Evolutionary conservation across 139 green algal species (phyloP), one percentile per base, ranked within the genome.

Genomic region (Spirogloea muscicola): DNA sequence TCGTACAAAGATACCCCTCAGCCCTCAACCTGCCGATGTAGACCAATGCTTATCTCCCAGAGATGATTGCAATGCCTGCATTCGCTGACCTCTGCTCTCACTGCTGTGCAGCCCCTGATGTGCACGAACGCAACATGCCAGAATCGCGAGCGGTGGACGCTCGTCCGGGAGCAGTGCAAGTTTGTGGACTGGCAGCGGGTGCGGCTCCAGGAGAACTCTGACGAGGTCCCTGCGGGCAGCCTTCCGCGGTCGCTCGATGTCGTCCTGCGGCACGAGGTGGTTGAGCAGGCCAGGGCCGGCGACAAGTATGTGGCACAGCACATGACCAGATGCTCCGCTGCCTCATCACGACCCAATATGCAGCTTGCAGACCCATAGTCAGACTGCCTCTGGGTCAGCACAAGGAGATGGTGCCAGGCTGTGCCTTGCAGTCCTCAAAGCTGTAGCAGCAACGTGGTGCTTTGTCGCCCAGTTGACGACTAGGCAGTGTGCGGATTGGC

Each of bases 151-250:
- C 68, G 79, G 13, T 99, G 88, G 85, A 77, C 58, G n/a, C 83
- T 97, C 43, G 63, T 91, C 39, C 86, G 88, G n/a, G 89, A 97
- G 36, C 80, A 96, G 58, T 95, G 87, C 74, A 86, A 85, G 1
- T 99, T 99, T 84, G 88, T 98, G 31, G 95, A 99, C 85, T 98
- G 94, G 95, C 95, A 99, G 88, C 87, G 92, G 21, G 82, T 94
- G 29, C 91, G 94, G 55, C 89, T 98, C 63, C 94, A 99, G 87
- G 94, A 98, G 82, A 96, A 48, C 63, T 33, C 64, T 3, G 74
- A 82, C 41, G 87, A 96, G 89, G 89, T 97, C 29, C 94, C 94
- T 7, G 88, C 93, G 25, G 95, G 95, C 38, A 89, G 78, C 49
- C 84, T 99, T 73, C 95, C 95, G 0, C 90, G 95, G 42, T 96